Conservation (phyloP, 306 rosid species). For the Herpetospermum pedunculosum region DNA sequence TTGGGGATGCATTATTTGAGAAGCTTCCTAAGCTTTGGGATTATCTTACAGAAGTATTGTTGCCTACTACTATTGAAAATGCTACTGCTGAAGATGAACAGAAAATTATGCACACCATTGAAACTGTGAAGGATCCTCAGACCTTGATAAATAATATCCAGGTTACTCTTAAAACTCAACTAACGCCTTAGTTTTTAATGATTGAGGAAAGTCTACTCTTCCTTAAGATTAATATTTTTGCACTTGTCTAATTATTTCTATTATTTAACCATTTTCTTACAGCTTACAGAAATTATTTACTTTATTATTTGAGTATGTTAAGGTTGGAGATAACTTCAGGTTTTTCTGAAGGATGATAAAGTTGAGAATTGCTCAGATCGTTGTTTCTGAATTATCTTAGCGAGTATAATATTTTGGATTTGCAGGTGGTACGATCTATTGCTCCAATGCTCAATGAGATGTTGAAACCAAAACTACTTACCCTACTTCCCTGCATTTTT, state of each 20-base stretch:
- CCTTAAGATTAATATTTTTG: background rate
- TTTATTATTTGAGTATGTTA: background rate
- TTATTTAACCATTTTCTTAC: background rate
- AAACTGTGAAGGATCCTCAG: constrained; percentile 67
- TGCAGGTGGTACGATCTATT: constrained; percentile 81
- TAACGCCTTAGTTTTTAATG: background rate
- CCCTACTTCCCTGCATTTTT: constrained; percentile 82
- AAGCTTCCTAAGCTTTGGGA: constrained; percentile 97
- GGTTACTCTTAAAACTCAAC: constrained; percentile 33
- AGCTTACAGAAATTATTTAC: background rate
- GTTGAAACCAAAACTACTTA: constrained; percentile 68
- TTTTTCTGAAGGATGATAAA: background rate
- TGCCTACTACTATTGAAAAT: constrained; percentile 40
- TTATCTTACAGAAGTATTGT: constrained; percentile 87
- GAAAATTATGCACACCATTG: constrained; percentile 26
- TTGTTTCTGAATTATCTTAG: background rate
- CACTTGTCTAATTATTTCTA: background rate
- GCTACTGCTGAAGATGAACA: constrained; percentile 25
- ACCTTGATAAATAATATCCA: constrained; percentile 84
- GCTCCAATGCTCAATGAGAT: constrained; percentile 62
- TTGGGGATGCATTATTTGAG: constrained; percentile 62
- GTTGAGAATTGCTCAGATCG: background rate
- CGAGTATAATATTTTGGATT: constrained; percentile 1
- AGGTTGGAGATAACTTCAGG: background rate
- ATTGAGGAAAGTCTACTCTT: background rate